phyloP scores from a whole-genome alignment of 805 yeast genomes.

The Suhomyces xylopsoci region DNA sequence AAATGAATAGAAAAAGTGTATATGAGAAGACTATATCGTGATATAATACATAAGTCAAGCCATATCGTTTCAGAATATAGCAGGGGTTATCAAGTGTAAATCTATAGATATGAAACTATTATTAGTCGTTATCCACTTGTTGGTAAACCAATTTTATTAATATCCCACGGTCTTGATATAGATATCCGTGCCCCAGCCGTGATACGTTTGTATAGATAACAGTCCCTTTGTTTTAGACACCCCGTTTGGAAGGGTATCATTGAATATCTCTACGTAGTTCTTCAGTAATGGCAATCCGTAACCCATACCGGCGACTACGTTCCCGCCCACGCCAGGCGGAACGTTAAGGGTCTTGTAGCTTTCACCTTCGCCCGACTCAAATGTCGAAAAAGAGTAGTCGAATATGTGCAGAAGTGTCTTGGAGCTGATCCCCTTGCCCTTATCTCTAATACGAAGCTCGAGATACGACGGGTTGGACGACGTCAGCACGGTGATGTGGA shows the following conservation, averaged over 20 bases:
- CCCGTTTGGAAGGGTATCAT: constrained; percentile 24
- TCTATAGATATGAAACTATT: too few species aligned
- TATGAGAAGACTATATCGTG: too few species aligned
- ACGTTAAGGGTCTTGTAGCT: constrained; percentile 60
- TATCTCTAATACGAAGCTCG: constrained; percentile 76
- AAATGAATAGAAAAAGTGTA: too few species aligned
- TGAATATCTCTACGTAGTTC: constrained; percentile 41
- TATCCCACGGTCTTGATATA: constrained; percentile 39
- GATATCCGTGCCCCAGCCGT: constrained; percentile 47
- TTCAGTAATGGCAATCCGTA: constrained; percentile 86
- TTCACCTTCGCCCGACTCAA: constrained; percentile 56
- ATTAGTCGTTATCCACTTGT: too few species aligned
- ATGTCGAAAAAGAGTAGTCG: constrained; percentile 85
- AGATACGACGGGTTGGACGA: constrained; percentile 40
- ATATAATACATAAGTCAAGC: too few species aligned
- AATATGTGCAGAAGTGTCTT: constrained; percentile 64
- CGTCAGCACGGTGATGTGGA: constrained; percentile 36
- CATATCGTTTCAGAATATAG: too few species aligned
- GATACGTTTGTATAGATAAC: constrained; percentile 40
- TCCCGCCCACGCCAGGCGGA: constrained; percentile 70
- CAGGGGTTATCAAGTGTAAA: too few species aligned
- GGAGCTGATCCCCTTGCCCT: constrained; percentile 85
- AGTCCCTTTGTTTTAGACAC: constrained; percentile 29
- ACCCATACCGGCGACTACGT: constrained; percentile 89
- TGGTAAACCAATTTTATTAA: too few species aligned